A percentile compares a stretch with the other conserved stretches of the same genome.
Conservation (phyloP, 495 filamentous ascomycete species). For the Hypoxylon crocopeplum region DNA sequence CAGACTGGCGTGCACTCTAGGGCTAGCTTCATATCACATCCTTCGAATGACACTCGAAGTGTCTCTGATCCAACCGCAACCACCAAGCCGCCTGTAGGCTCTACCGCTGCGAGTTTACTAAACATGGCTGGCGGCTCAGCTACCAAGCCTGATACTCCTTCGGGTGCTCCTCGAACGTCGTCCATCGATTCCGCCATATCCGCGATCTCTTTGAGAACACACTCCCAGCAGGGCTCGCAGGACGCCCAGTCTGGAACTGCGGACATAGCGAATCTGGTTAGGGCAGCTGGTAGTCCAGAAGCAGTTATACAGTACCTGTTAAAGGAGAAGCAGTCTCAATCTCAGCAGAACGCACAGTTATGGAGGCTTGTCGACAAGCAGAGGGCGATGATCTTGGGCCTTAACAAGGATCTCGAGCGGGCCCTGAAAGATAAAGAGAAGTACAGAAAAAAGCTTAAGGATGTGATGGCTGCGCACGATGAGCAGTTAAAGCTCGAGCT, state of each 20-base stretch:
- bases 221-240: slow-evolving; percentile 67
- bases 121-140: slow-evolving; percentile 37
- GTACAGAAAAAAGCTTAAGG: slow-evolving; percentile 89
- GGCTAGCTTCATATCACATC: slow-evolving; percentile 37
- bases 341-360: slow-evolving; percentile 88
- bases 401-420: slow-evolving; percentile 94
- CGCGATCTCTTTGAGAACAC: slow-evolving; percentile 73
- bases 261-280: slow-evolving; percentile 76
- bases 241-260: slow-evolving; percentile 59
- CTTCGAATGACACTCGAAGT: slow-evolving; percentile 53
- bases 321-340: slow-evolving; percentile 87
- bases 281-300: slow-evolving; percentile 87
- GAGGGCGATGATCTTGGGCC: slow-evolving; percentile 85
- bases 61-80: slow-evolving; percentile 45
- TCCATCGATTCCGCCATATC: slow-evolving; percentile 97
- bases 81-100: slow-evolving; percentile 47
- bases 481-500: slow-evolving; percentile 29
- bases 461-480: slow-evolving; percentile 55
- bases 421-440: slow-evolving; percentile 93
- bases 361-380: slow-evolving; percentile 98
- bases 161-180: slow-evolving; percentile 71
- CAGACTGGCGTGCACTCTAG: slow-evolving; percentile 41
- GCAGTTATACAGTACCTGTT: slow-evolving; percentile 86
- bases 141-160: slow-evolving; percentile 28
- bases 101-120: slow-evolving; percentile 28